Evolutionary conservation across 2,329 filamentous ascomycete genomes (phyloP), one percentile per base, ranked within the genome.

Genomic region (Hypoxylon sp.): DNA sequence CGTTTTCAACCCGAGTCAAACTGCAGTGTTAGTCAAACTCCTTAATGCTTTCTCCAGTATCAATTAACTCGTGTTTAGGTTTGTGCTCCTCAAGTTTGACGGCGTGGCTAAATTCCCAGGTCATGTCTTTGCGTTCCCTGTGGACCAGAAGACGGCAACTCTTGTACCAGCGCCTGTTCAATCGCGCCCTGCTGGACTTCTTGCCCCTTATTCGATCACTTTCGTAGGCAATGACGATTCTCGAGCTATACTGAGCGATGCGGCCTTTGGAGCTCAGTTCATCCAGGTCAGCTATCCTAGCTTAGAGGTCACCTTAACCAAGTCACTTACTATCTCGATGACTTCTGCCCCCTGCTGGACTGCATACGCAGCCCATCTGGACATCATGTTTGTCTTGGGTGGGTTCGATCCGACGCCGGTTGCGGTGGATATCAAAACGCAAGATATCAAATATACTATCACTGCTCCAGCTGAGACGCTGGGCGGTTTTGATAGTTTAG

Each of bases 1-100:
- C 10, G 79, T 81, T 70, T 84, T 84, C 74, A 79, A 79, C 11
- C 69, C 72, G 6, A 80, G 82, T 60, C 77, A 80, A 61, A 75
- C 72, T 7, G 71, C 71, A 28, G 45, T 30, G 45, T 49, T 49
- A 49, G 45, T 49, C 10, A 49, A 49, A 23, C 10, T 49, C 23
- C 2, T n/a, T 41, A n/a, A 49, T 11, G 5, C 5, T 30, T 49
- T 6, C 7, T n/a, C 25, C 6, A n/a, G 1, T 28, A 17, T n/a
- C n/a, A 28, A 28, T n/a, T 30, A 49, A 49, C 45, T 25, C 11
- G 2, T 14, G n/a, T 28, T 49, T 17, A 49, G 45, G 14, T 49
- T 49, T 23, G 45, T 49, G 14, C 19, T 49, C 6, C 45, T 49
- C 6, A 49, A 49, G 19, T 49, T 49, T n/a, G 45, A 49, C 23